Percentiles rank a stretch among this genome's conserved stretches.
Conservation (phyloP, 306 rosid genomes). For the Astragalus glycyphyllos region DNA sequence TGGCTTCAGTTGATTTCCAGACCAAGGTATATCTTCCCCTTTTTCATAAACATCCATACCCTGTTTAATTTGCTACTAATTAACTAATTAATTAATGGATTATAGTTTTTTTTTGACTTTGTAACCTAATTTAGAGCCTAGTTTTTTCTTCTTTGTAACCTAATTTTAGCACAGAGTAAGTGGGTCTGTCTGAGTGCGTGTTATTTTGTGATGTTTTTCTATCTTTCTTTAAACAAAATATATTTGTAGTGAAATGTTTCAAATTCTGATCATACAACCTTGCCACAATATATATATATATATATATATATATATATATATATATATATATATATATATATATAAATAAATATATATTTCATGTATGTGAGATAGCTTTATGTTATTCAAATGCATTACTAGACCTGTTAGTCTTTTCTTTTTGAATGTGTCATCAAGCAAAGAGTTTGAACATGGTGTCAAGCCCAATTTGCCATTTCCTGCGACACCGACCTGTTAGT, state of each 20-base stretch:
- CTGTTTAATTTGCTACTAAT: not conserved
- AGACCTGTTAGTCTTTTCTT: conserved; percentile 9
- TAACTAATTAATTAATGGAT: not conserved
- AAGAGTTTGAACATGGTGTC: not conserved
- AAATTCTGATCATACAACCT: too few species aligned
- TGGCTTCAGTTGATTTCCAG: conserved; percentile 65
- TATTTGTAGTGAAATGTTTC: too few species aligned
- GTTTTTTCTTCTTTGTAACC: not conserved
- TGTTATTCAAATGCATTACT: not conserved
- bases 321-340: too few species aligned
- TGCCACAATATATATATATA: too few species aligned
- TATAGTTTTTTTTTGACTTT: not conserved
- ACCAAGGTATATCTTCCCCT: conserved; percentile 53
- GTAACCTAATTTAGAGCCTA: not conserved
- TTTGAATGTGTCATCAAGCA: conserved; percentile 4
- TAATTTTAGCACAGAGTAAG: too few species aligned
- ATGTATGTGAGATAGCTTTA: not conserved
- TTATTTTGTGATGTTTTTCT: too few species aligned
- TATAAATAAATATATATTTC: too few species aligned
- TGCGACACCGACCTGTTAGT: not conserved
- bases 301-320: too few species aligned
- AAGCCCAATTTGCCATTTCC: not conserved
- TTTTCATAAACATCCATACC: not conserved
- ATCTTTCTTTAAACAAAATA: too few species aligned
- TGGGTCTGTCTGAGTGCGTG: too few species aligned